phyloP scores from a whole-genome alignment of 2,329 filamentous ascomycete genomes.

The Aureobasidium sp. region DNA sequence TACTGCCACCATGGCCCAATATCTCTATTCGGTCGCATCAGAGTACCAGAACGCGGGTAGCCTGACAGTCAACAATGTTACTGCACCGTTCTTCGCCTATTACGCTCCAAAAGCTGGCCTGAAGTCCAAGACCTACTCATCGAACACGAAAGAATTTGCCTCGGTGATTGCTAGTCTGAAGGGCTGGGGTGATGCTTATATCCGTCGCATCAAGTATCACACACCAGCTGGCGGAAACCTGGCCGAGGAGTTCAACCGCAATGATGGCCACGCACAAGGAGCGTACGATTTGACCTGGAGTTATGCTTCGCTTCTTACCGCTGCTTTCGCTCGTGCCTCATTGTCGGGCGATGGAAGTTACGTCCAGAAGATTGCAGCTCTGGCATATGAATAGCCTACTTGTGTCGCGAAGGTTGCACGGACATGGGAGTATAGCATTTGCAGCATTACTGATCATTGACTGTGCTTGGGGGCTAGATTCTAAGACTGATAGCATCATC shows the following conservation, averaged over 20 bases:
- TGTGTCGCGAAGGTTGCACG: neutral
- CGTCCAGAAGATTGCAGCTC: neutral
- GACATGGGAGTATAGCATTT: neutral
- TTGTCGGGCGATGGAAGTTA: neutral
- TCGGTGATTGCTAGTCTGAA: slow-evolving; percentile 20
- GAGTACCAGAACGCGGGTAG: slow-evolving; percentile 17
- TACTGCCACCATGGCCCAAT: slow-evolving; percentile 25
- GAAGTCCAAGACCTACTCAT: slow-evolving; percentile 18
- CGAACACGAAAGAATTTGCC: slow-evolving; percentile 17
- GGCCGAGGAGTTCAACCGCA: slow-evolving; percentile 25
- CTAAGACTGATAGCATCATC: neutral
- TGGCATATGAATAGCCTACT: neutral
- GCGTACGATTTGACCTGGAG: slow-evolving; percentile 27
- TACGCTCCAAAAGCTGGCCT: slow-evolving; percentile 22
- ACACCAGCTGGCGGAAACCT: slow-evolving; percentile 21
- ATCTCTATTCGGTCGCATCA: slow-evolving; percentile 20
- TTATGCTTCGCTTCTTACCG: slow-evolving; percentile 26
- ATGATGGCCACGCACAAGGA: slow-evolving; percentile 21
- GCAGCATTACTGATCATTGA: neutral
- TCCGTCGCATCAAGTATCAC: slow-evolving; percentile 26
- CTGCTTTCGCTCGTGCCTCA: slow-evolving; percentile 22
- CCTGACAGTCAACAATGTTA: slow-evolving; percentile 22
- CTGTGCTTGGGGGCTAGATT: neutral
- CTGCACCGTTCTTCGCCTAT: slow-evolving; percentile 27
- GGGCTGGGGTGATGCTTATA: slow-evolving; percentile 28